Base-by-base conservation (phyloP, 805 yeast genomes). In the Saturnispora halmiae region DNA sequence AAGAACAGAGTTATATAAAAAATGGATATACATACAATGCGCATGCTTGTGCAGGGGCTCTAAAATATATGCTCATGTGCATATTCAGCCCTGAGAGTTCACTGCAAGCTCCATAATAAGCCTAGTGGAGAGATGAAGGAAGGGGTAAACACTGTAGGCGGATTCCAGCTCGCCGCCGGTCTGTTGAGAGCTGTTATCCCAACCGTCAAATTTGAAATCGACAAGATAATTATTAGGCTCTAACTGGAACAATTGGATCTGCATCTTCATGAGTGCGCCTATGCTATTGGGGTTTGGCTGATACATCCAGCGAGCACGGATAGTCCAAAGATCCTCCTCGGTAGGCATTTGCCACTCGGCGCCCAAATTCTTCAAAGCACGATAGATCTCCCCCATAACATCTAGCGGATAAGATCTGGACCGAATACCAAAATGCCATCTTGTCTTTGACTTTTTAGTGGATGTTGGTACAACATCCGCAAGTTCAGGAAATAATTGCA, bases 381-480 rank as follows among this genome's bases (percentile, higher is more conserved):
- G 72, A 63, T 92, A 92, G 33, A 92, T 88, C 59, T 92, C 98
- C 21, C 96, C 96, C 97, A 92, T 92, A 3, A 92, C 98, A 60
- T 92, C 98, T 51, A 92, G 69, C 26, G 98, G 97, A 58, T 92
- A 92, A 1, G 96, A 85, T 53, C 96, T 72, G 7, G 96, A 86
- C 57, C 98, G 72, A 46, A 92, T 92, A 49, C 98, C 98, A 57
- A 92, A 92, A 67, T 92, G 98, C 98, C 98, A 92, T 61, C 95
- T 78, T 6, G 95, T 85, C 62, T 87, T 90, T 46, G 90, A 82
- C 59, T 85, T 86, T 60, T 90, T 87, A 35, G 82, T 70, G 0
- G 73, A 62, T 38, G 77, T 71, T 6, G 75, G 64, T 31, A 65
- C 66, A n/a, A 63, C 51, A 16, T 60, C 46, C 13, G 60, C 58